Base-by-base conservation (phyloP, 2,329 filamentous ascomycete species). In the Pseudogymnoascus sp. region DNA sequence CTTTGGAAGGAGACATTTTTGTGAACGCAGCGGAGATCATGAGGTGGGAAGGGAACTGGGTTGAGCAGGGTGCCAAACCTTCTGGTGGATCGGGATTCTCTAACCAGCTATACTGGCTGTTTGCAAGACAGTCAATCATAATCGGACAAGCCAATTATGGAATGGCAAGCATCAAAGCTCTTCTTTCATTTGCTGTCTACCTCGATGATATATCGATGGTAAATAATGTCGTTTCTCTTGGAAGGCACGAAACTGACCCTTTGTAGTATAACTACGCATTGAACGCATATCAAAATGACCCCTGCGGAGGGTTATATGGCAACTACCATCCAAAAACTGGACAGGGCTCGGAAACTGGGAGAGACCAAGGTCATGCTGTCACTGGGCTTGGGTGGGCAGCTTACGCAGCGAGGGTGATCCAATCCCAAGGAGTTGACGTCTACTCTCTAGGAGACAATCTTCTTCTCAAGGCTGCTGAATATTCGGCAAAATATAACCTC, bases 11-110 rank as follows among this genome's bases (percentile, higher is more conserved):
- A 1, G 73, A 74, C 22, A 40, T 78, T 14, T 72, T 78, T 7
- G 75, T 72, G 19, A 79, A 79, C 35, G 76, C 76, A 0, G 77
- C 76, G 0, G 77, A 78, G 67, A 77, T 79, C 31, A 77, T 79
- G 75, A 72, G 76, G 31, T 78, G 75, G 75, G 77, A 78, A 64
- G 76, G 75, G 6, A 68, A 69, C 22, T 78, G 77, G 76, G 67
- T 68, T 0, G 76, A 79, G 63, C 28, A 65, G 2, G 74, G 75
- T 1, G 70, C 75, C 0, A 68, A 62, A n/a, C 71, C 68, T 68
- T 65, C 68, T n/a, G 77, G 77, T 2, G 72, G 72, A 0, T 69
- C 66, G 1, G 76, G 76, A 1, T 78, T 78, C 64, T 72, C 71
- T 6, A 76, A 70, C 59, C 74, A 77, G 67, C 68, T 78, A 1